phyloP scores from a whole-genome alignment of 345 rosid species.

The Rhizophora apiculata region DNA sequence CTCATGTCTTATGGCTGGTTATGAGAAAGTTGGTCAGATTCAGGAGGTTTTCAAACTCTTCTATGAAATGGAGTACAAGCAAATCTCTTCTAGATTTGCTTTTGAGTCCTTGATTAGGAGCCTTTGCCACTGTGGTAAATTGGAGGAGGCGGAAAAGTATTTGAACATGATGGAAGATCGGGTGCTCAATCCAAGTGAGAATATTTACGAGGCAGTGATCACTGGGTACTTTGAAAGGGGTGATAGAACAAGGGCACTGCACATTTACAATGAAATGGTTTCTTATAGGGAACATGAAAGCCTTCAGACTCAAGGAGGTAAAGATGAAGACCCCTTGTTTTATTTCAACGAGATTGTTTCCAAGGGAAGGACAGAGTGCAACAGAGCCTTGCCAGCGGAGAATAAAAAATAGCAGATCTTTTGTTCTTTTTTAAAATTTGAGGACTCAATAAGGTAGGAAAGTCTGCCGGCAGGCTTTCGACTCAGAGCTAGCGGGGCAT shows the following conservation, averaged over 20 bases:
- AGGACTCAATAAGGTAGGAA: too few species aligned
- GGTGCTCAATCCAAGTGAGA: constrained; percentile 29
- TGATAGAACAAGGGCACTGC: constrained; percentile 29
- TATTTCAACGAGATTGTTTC: too few species aligned
- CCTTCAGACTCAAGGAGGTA: background rate
- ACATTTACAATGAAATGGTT: constrained; percentile 45
- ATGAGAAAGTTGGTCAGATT: constrained; percentile 35
- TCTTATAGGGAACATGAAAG: constrained; percentile 24
- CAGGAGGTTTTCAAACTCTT: constrained; percentile 64
- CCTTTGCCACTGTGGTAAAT: constrained; percentile 46
- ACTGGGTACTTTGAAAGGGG: constrained; percentile 27
- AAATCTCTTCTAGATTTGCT: constrained; percentile 41
- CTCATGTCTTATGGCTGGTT: constrained; percentile 45
- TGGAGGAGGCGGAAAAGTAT: constrained; percentile 54
- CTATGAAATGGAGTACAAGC: constrained; percentile 61
- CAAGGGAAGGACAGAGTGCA: too few species aligned
- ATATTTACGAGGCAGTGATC: constrained; percentile 42
- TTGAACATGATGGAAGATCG: constrained; percentile 42
- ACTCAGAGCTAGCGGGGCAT: too few species aligned
- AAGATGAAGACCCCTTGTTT: too few species aligned
- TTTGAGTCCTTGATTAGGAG: constrained; percentile 42
- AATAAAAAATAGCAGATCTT: too few species aligned
- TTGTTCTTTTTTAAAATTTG: too few species aligned
- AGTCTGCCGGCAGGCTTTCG: too few species aligned
- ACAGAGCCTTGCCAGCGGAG: too few species aligned